phyloP scores from a whole-genome alignment of 2,329 filamentous ascomycete species.

The Achaetomium macrosporum region DNA sequence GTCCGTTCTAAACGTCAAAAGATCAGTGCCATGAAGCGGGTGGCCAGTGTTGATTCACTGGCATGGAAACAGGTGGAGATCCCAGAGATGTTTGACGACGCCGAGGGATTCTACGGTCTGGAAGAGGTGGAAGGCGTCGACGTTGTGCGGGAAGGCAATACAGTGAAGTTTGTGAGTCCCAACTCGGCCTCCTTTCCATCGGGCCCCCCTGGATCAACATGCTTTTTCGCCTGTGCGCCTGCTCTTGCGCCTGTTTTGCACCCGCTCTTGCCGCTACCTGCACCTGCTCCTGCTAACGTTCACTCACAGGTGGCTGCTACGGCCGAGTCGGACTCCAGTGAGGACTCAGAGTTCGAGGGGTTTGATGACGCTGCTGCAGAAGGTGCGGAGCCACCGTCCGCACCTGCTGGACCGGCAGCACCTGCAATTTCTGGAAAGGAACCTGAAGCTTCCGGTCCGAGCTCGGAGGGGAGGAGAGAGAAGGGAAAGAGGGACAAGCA shows the following conservation, averaged over 20 bases:
- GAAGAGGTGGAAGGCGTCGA: constrained; percentile 92
- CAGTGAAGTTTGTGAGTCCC: constrained; percentile 49
- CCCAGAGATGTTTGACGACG: constrained; percentile 75
- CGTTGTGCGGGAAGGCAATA: constrained; percentile 61
- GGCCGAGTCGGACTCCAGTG: constrained; percentile 22
- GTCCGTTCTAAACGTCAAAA: constrained; percentile 26
- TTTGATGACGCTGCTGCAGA: constrained; percentile 27
- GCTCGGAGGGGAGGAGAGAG: constrained; percentile 21
- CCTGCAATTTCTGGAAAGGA: constrained; percentile 18
- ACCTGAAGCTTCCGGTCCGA: constrained; percentile 21
- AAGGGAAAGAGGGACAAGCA: constrained; percentile 26
- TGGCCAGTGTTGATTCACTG: constrained; percentile 44
- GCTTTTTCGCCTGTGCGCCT: no score
- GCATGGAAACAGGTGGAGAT: constrained; percentile 57
- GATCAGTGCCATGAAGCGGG: constrained; percentile 26
- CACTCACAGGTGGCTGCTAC: constrained; percentile 26
- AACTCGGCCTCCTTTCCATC: no score
- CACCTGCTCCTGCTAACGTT: constrained; percentile 15
- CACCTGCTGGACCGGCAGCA: not conserved
- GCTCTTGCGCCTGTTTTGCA: no score
- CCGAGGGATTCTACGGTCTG: constrained; percentile 87
- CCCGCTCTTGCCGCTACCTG: not conserved
- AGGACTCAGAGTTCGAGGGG: constrained; percentile 28
- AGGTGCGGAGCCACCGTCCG: not conserved
- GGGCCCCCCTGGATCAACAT: not conserved